Evolutionary conservation across 192 early-diverging fungal genomes (phyloP).

Genomic region (Fimicolochytrium jonesii): DNA sequence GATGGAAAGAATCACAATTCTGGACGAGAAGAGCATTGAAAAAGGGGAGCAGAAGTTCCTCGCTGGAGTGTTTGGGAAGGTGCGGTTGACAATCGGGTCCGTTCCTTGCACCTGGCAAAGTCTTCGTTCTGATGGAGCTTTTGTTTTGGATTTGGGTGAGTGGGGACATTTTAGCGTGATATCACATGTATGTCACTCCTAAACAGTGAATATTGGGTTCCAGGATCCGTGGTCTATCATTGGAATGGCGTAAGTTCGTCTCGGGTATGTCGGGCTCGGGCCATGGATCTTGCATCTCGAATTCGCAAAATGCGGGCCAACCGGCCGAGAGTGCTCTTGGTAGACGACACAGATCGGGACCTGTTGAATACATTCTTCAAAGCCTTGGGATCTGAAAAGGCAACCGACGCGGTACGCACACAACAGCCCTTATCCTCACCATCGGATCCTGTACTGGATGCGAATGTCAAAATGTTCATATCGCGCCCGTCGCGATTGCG

Average conservation of each 20-base stretch:
- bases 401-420: no score
- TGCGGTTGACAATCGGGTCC: not conserved
- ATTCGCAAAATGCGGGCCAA: constrained; percentile 34
- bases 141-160: constrained; percentile 30
- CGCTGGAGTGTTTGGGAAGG: constrained; percentile 24
- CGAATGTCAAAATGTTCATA: no score
- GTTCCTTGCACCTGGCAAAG: not conserved
- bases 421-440: no score
- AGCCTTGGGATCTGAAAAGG: no score
- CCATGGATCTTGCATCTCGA: constrained; percentile 28
- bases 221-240: constrained; percentile 25
- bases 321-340: constrained; percentile 29
- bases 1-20: not conserved
- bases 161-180: no score
- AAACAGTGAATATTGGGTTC: no score
- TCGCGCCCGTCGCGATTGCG: not conserved
- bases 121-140: constrained; percentile 17
- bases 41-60: constrained; percentile 23
- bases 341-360: constrained; percentile 14
- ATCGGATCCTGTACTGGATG: no score
- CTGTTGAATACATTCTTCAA: not conserved
- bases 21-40: constrained; percentile 18
- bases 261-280: constrained; percentile 30
- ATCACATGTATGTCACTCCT: not conserved
- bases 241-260: constrained; percentile 23